Conservation (phyloP, 2,329 filamentous ascomycete species). For the Dothidotthia symphoricarpi region DNA sequence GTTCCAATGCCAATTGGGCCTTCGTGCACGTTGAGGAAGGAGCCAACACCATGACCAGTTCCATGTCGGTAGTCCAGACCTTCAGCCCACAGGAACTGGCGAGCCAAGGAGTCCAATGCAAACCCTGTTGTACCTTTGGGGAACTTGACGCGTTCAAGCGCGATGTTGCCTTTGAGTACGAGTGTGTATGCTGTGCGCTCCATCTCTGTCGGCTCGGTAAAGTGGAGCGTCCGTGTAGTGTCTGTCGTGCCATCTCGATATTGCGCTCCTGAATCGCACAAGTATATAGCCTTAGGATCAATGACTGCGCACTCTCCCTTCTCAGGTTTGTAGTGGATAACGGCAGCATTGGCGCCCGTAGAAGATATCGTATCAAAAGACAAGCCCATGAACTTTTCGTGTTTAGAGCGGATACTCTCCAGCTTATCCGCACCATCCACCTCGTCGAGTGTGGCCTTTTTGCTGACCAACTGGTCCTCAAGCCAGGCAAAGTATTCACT, state of each 20-base stretch:
- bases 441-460: conserved; percentile 76
- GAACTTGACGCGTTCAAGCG: conserved; percentile 80
- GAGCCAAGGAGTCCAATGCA: conserved; percentile 81
- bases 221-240: conserved; percentile 90
- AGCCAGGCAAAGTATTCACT: conserved; percentile 96
- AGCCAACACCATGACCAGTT: conserved; percentile 93
- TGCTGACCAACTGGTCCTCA: conserved; percentile 77
- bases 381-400: conserved; percentile 78
- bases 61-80: conserved; percentile 95
- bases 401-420: conserved; percentile 68
- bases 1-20: conserved; percentile 96
- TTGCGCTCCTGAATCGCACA: conserved; percentile 97
- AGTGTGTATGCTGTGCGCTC: conserved; percentile 90
- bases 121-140: conserved; percentile 95
- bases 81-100: conserved; percentile 89
- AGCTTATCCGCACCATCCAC: conserved; percentile 90
- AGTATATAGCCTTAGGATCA: conserved; percentile 81
- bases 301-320: conserved; percentile 77
- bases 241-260: conserved; percentile 95
- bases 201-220: conserved; percentile 76
- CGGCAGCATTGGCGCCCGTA: conserved; percentile 84
- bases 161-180: conserved; percentile 91
- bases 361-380: conserved; percentile 97
- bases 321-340: conserved; percentile 93
- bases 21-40: conserved; percentile 94